Conservation (phyloP, 345 rosid genomes). For the Citrus reticulata region DNA sequence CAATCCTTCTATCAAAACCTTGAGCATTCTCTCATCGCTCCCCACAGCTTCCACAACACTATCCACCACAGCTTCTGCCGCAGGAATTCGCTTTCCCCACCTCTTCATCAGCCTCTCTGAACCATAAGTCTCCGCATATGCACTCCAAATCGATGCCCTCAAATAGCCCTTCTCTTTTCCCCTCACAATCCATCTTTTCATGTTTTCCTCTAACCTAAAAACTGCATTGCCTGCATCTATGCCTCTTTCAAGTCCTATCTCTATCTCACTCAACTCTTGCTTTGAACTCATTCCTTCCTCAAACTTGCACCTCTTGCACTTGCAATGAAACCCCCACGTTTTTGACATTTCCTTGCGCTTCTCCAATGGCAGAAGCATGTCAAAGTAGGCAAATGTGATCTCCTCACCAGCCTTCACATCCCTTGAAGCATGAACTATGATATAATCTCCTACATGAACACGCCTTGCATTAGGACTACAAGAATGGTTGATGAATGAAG, state of each 20-base stretch:
- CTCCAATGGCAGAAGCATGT: slow-evolving; percentile 41
- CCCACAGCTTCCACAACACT: slow-evolving; percentile 56
- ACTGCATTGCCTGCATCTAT: slow-evolving; percentile 51
- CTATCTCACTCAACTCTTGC: slow-evolving; percentile 53
- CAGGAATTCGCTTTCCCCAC: slow-evolving; percentile 73
- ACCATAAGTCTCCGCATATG: slow-evolving; percentile 48
- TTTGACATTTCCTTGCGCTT: slow-evolving; percentile 61
- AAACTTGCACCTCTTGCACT: slow-evolving; percentile 62
- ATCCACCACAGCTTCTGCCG: slow-evolving; percentile 43
- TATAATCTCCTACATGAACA: slow-evolving; percentile 66
- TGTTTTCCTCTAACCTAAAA: slow-evolving; percentile 62
- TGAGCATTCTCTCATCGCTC: slow-evolving; percentile 63
- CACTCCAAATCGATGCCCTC: slow-evolving; percentile 81
- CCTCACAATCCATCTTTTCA: slow-evolving; percentile 65
- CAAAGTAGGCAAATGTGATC: slow-evolving; percentile 69
- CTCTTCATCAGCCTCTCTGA: slow-evolving; percentile 53
- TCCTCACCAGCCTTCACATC: slow-evolving; percentile 84
- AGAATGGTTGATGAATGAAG: slow-evolving; percentile 88
- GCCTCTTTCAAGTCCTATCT: slow-evolving; percentile 53
- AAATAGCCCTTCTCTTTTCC: slow-evolving; percentile 70
- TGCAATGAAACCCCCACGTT: slow-evolving; percentile 71
- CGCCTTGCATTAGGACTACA: slow-evolving; percentile 72
- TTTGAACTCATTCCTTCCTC: slow-evolving; percentile 46
- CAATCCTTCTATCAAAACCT: slow-evolving; percentile 39
- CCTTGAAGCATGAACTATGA: slow-evolving; percentile 65